Evolutionary conservation across 768 basidiomycete genomes (phyloP).

Genomic region (Tubosaeta sp.): DNA sequence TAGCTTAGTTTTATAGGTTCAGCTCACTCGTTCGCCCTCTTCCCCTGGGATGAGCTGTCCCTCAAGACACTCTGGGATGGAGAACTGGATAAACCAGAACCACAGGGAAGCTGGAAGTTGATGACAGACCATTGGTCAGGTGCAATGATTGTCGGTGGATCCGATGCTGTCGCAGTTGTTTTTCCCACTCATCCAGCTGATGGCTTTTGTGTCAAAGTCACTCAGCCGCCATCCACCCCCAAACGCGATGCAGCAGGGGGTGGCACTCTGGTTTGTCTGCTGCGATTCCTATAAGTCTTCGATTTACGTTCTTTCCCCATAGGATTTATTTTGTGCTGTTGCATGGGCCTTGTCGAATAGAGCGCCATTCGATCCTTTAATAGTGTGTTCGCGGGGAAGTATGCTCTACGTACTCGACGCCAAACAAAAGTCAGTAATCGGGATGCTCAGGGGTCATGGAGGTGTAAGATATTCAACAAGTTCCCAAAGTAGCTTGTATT

Average conservation of each 20-base stretch:
- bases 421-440: slow-evolving; percentile 35
- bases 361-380: slow-evolving; percentile 49
- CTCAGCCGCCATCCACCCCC: slow-evolving; percentile 5
- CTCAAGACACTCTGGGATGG: slow-evolving; percentile 39
- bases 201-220: slow-evolving; percentile 34
- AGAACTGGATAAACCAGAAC: slow-evolving; percentile 27
- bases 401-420: slow-evolving; percentile 56
- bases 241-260: not conserved
- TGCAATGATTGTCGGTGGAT: slow-evolving; percentile 47
- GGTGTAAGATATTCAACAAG: slow-evolving; percentile 45
- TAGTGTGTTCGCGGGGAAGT: slow-evolving; percentile 52
- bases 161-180: slow-evolving; percentile 36
- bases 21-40: slow-evolving; percentile 40
- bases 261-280: slow-evolving; percentile 15
- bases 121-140: slow-evolving; percentile 49
- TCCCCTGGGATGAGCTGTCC: slow-evolving; percentile 38
- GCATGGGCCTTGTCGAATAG: slow-evolving; percentile 56
- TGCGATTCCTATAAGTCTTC: not conserved
- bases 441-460: slow-evolving; percentile 65
- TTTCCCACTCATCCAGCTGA: slow-evolving; percentile 19
- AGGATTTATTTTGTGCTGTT: slow-evolving; percentile 33
- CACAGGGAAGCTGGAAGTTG: slow-evolving; percentile 38
- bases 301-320: slow-evolving; percentile 6
- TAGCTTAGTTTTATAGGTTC: slow-evolving; percentile 33
- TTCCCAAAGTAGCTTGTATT: not conserved